Evolutionary conservation across 495 filamentous ascomycete genomes (phyloP).

Genomic region (Xylaria nigripes): DNA sequence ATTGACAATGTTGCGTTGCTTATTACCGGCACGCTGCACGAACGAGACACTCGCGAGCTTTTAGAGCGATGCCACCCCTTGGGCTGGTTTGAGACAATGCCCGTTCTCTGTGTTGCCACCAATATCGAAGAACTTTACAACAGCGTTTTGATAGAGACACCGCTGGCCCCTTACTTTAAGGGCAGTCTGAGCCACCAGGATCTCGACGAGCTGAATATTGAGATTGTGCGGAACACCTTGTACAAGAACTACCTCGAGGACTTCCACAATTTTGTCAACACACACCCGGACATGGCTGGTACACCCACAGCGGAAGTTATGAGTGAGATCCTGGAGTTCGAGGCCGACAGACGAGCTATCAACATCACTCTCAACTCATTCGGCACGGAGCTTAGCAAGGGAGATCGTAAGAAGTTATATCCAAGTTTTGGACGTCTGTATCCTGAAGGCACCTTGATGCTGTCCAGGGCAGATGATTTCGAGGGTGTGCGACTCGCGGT

Average conservation of each 20-base stretch:
- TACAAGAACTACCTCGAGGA: slow-evolving; percentile 99
- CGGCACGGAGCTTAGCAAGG: slow-evolving; percentile 91
- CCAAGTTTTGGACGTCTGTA: slow-evolving; percentile 84
- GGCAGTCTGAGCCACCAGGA: slow-evolving; percentile 89
- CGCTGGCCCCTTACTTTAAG: slow-evolving; percentile 94
- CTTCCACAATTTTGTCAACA: slow-evolving; percentile 87
- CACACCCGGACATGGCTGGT: slow-evolving; percentile 70
- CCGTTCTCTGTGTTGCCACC: slow-evolving; percentile 91
- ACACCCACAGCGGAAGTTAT: slow-evolving; percentile 91
- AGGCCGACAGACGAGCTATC: slow-evolving; percentile 92
- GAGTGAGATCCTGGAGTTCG: slow-evolving; percentile 90
- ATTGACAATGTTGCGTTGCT: slow-evolving; percentile 98
- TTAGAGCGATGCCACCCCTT: slow-evolving; percentile 93
- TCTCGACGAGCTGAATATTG: slow-evolving; percentile 97
- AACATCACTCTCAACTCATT: slow-evolving; percentile 99
- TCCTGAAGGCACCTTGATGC: slow-evolving; percentile 89
- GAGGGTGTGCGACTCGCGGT: slow-evolving; percentile 90
- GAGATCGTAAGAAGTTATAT: slow-evolving; percentile 92
- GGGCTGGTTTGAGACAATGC: slow-evolving; percentile 98
- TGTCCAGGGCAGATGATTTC: slow-evolving; percentile 89
- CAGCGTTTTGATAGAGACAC: slow-evolving; percentile 92
- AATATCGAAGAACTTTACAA: slow-evolving; percentile 99
- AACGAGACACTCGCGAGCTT: slow-evolving; percentile 92
- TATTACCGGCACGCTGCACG: slow-evolving; percentile 96
- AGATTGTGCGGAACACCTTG: slow-evolving; percentile 96